Evolutionary conservation across 768 basidiomycete genomes (phyloP).

Genomic region (Amyloporia xantha): DNA sequence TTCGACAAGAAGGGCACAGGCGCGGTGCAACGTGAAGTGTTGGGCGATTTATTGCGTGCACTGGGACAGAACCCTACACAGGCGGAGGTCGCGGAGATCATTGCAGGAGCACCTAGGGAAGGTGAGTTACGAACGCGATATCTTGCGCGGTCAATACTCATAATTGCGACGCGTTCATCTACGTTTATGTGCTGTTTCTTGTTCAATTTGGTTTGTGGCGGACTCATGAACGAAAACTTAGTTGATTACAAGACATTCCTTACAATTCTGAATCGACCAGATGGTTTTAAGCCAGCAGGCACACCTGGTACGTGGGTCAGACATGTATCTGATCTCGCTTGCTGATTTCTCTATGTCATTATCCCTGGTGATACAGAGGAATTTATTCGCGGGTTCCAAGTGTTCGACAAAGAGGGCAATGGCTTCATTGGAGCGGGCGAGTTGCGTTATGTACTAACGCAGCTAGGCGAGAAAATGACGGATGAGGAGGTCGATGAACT

Average conservation of each 20-base stretch:
- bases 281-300: slow-evolving; percentile 96
- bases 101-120: slow-evolving; percentile 64
- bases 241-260: slow-evolving; percentile 94
- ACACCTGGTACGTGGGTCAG: slow-evolving; percentile 64
- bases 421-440: slow-evolving; percentile 91
- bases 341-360: background rate
- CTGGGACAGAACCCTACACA: slow-evolving; percentile 99
- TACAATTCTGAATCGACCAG: slow-evolving; percentile 86
- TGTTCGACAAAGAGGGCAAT: slow-evolving; percentile 95
- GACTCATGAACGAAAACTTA: slow-evolving; percentile 21
- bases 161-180: background rate
- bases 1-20: slow-evolving; percentile 97
- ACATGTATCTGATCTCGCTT: background rate
- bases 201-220: too few relatives aligned
- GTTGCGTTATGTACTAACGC: slow-evolving; percentile 75
- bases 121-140: slow-evolving; percentile 42
- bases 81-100: slow-evolving; percentile 87
- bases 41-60: slow-evolving; percentile 90
- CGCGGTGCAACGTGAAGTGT: slow-evolving; percentile 75
- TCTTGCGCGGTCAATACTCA: background rate
- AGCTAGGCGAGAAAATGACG: slow-evolving; percentile 96
- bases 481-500: slow-evolving; percentile 98
- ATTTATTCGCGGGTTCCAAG: slow-evolving; percentile 98
- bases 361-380: slow-evolving; percentile 58
- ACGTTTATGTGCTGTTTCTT: background rate